A percentile compares a stretch with the other conserved stretches of the same genome.
Evolutionary conservation across 169 alveolate species (phyloP).

Genomic region (Perkinsus olseni): DNA sequence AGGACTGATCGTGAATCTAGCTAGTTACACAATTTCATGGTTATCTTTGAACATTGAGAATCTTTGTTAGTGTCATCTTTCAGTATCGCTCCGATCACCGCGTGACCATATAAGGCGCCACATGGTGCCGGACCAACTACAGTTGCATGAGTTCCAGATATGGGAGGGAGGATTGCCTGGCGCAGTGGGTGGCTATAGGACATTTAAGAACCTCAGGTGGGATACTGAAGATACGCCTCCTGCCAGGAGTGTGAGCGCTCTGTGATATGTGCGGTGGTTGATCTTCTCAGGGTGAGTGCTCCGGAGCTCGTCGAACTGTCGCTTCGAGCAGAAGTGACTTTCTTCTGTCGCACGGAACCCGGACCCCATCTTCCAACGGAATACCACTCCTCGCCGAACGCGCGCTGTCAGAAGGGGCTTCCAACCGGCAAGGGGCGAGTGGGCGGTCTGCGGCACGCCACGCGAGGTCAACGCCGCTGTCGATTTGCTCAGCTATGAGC

Average conservation of each 20-base stretch:
- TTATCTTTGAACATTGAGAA: not conserved
- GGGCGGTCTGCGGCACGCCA: not conserved
- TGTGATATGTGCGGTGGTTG: not conserved
- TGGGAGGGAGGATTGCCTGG: not conserved
- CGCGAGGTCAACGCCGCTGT: not conserved
- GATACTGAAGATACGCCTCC: not conserved
- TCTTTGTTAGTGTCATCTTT: not conserved
- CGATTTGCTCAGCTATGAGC: not conserved
- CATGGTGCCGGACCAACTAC: not conserved
- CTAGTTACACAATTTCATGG: not conserved
- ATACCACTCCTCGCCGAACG: not conserved
- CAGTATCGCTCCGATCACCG: not conserved
- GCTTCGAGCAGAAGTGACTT: not conserved
- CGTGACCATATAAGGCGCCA: not conserved
- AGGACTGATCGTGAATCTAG: not conserved
- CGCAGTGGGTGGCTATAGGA: not conserved
- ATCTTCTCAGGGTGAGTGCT: not conserved
- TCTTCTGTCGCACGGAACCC: not conserved
- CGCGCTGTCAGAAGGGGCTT: not conserved
- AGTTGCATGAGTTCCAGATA: not conserved
- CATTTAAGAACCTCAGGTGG: not conserved
- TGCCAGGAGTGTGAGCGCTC: too few species aligned
- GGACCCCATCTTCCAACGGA: not conserved
- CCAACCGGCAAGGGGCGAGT: not conserved
- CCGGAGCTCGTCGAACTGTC: not conserved